Conservation (phyloP, 1,139 yeast species). For the Taphrina flavorubra region DNA sequence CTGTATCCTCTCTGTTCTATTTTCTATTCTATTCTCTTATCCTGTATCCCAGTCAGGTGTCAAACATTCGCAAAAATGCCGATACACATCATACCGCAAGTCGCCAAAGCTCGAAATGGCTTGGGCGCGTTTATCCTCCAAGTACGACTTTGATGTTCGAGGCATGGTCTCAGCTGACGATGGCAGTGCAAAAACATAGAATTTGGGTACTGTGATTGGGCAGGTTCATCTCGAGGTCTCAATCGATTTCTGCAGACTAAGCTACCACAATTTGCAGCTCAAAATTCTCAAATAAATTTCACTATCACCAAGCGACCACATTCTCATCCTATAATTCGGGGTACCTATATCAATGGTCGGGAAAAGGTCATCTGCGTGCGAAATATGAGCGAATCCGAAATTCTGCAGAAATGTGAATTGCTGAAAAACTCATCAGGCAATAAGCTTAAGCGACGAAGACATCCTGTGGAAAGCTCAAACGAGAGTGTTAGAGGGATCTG, state of each 20-base stretch:
- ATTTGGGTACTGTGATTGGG: constrained; percentile 87
- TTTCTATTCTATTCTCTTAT: no score
- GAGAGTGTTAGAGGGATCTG: constrained; percentile 93
- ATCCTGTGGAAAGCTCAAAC: constrained; percentile 78
- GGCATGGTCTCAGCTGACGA: background rate
- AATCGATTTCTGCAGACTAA: constrained; percentile 63
- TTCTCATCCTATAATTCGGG: constrained; percentile 73
- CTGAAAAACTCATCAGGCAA: constrained; percentile 67
- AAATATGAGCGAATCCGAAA: constrained; percentile 61
- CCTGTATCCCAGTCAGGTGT: no score
- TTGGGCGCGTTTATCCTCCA: constrained; percentile 77
- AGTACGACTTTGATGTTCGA: constrained; percentile 41
- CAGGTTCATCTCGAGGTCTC: constrained; percentile 89
- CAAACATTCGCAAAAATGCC: constrained; percentile 49
- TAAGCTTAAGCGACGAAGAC: constrained; percentile 65
- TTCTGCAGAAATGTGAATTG: constrained; percentile 61
- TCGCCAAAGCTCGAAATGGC: constrained; percentile 74
- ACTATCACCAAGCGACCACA: constrained; percentile 73
- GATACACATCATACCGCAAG: constrained; percentile 57
- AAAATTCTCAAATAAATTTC: constrained; percentile 72
- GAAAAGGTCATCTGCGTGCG: constrained; percentile 67
- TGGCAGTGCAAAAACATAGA: constrained; percentile 67
- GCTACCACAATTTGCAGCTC: constrained; percentile 63
- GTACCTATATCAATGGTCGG: constrained; percentile 62
- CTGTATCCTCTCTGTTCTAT: no score